Percentiles rank a stretch among this genome's conserved stretches.
phyloP scores from a whole-genome alignment of 2,329 filamentous ascomycete species.

The Botrytis fragariae region DNA sequence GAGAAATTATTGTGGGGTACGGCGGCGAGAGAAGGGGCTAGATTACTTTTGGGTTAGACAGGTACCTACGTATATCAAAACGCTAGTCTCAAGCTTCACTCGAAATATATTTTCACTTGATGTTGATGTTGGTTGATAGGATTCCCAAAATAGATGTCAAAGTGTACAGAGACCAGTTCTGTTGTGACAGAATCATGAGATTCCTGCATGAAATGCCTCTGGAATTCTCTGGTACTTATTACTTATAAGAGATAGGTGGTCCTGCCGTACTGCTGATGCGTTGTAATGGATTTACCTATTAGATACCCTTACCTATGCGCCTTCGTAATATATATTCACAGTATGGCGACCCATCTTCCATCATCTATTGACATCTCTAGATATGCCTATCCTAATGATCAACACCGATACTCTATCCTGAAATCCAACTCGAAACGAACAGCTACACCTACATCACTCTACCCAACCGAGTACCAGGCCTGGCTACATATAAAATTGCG shows the following conservation, averaged over 20 bases:
- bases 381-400: neutral
- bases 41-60: neutral
- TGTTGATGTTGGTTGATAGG: too few relatives aligned
- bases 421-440: neutral
- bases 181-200: neutral
- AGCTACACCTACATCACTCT: too few relatives aligned
- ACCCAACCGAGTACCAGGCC: neutral
- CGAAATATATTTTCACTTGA: too few relatives aligned
- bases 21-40: neutral
- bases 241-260: neutral
- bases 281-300: neutral
- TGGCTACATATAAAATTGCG: neutral
- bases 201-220: neutral
- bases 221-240: neutral
- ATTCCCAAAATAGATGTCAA: neutral
- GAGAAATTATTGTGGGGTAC: slow-evolving; percentile 15
- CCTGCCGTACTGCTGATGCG: neutral
- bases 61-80: neutral
- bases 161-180: neutral
- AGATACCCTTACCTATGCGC: neutral
- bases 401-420: neutral
- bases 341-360: neutral
- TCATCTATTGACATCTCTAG: neutral
- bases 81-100: neutral
- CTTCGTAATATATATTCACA: neutral